Base-by-base conservation (phyloP, 768 basidiomycete species). In the Calocybe indica region DNA sequence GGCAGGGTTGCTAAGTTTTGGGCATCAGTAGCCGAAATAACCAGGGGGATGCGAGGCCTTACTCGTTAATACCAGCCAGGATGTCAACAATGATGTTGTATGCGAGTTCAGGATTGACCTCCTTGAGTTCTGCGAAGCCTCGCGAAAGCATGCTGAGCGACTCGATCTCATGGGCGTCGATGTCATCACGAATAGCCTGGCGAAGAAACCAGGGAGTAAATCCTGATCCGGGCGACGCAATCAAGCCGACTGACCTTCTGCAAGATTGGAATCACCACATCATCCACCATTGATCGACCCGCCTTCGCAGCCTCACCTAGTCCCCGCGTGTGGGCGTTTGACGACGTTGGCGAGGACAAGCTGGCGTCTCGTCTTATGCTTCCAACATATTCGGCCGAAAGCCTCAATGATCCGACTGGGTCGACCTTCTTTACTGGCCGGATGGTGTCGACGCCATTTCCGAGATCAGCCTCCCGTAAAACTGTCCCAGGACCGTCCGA, bases 401-500 rank as follows among this genome's bases (percentile, higher is more conserved):
- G 63, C 51, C 83, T 73, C 10, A 92, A 67, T 5, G 91, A 92
- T 3, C 85, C 82, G 8, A 75, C 72, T 5, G 85, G 76, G 61
- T 96, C 92, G 30, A 95, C 83, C 58, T 89, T 91, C 76, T 94
- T 95, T 52, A 95, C 83, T 0, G 94, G 93, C 45, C 92, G 78
- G 57, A 98, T 91, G 1, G 94, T 98, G 57, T 89, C 90, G 39
- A 88, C 74, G 35, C 92, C 92, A 45, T 74, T 87, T 12, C 91
- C 92, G n/a, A 94, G 60, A 64, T 94, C 92, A 8, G 83, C 90
- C 56, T 84, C 83, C 37, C 78, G 78, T 56, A 93, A 68, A 6
- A 92, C 70, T 0, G 89, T 92, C 8, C 92, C 92, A 10, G 74
- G 57, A 35, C 78, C 82, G 48, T 73, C 70, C 12, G 73, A 64